Conservation (phyloP, 305 asterid species). For the Withania somnifera region DNA sequence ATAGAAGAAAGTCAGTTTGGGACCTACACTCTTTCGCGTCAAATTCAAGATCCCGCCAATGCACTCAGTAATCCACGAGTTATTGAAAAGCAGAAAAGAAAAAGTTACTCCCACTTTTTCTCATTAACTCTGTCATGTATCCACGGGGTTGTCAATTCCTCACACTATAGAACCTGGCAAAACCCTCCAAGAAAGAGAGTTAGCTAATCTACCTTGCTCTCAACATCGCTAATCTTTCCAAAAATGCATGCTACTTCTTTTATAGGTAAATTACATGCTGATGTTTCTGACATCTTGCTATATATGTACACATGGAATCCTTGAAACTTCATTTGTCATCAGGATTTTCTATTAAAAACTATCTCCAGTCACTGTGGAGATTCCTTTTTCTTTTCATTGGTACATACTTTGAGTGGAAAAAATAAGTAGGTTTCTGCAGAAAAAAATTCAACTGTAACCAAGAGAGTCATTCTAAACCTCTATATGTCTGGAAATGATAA, state of each 20-base stretch:
- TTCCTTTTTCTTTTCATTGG: neutral
- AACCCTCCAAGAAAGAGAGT: neutral
- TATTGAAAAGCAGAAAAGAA: neutral
- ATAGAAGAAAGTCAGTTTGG: neutral
- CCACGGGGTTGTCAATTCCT: neutral
- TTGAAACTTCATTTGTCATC: neutral
- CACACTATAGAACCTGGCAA: neutral
- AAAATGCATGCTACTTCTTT: neutral
- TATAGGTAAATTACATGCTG: neutral
- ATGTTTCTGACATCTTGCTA: neutral
- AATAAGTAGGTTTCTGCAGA: neutral
- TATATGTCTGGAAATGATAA: neutral
- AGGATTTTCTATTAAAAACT: neutral
- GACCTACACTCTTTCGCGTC: neutral
- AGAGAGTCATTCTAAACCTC: neutral
- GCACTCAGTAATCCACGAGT: neutral
- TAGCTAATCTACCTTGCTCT: too few relatives aligned
- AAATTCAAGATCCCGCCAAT: neutral
- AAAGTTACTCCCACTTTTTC: neutral
- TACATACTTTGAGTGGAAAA: neutral
- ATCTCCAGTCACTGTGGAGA: neutral
- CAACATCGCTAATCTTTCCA: too few relatives aligned
- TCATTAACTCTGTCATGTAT: neutral
- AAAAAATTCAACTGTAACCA: neutral
- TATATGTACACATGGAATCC: neutral